A percentile compares a stretch with the other conserved stretches of the same genome.
Evolutionary conservation across 441 rosid genomes (phyloP).

Genomic region (Pelargonium australe): DNA sequence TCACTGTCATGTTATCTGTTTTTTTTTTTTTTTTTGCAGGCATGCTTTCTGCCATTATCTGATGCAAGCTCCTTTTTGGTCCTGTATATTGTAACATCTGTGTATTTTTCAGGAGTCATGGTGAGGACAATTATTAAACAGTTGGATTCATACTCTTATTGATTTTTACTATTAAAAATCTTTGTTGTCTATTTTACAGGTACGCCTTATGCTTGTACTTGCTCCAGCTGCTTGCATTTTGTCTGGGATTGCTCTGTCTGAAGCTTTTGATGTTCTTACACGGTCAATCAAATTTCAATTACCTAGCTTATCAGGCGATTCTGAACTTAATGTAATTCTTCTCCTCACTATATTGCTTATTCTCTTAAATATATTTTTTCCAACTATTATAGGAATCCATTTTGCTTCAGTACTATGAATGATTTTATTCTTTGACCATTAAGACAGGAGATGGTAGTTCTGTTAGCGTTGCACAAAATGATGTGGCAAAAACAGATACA

Average conservation of each 20-base stretch:
- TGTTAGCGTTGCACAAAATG: constrained; percentile 36
- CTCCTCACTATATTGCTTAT: constrained; percentile 10
- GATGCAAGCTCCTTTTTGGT: constrained; percentile 93
- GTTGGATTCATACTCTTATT: neutral
- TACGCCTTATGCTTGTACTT: constrained; percentile 97
- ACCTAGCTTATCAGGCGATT: constrained; percentile 35
- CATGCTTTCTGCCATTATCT: constrained; percentile 91
- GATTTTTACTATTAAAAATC: constrained; percentile 8
- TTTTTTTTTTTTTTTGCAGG: constrained; percentile 45
- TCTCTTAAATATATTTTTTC: constrained; percentile 4
- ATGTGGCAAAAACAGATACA: constrained; percentile 44
- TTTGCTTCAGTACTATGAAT: constrained; percentile 19
- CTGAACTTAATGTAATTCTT: constrained; percentile 48
- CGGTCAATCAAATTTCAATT: constrained; percentile 87
- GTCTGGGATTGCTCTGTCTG: constrained; percentile 99
- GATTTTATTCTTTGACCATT: constrained; percentile 26
- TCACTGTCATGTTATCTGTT: constrained; percentile 25
- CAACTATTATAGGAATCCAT: constrained; percentile 17
- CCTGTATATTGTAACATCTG: constrained; percentile 90
- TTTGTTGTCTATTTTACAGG: constrained; percentile 42
- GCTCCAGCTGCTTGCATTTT: constrained; percentile 99
- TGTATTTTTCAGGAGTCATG: constrained; percentile 99
- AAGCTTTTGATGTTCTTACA: constrained; percentile 86
- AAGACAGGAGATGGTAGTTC: constrained; percentile 62
- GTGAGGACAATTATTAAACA: constrained; percentile 36